Percentiles rank a stretch among this genome's conserved stretches.
Evolutionary conservation across 169 alveolate genomes (phyloP).

Genomic region (Perkinsus marinus): DNA sequence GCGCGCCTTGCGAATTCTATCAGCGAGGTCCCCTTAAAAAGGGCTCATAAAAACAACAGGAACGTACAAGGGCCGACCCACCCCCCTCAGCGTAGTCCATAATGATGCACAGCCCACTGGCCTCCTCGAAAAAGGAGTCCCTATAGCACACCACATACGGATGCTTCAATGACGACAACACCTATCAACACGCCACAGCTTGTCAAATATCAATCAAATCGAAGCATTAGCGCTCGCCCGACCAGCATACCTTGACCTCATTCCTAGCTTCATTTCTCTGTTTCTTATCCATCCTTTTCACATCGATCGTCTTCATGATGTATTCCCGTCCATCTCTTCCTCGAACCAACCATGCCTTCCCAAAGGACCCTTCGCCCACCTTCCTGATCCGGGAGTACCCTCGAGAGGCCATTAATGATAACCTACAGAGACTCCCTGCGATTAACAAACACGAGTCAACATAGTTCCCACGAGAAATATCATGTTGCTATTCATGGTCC

Average conservation of each 20-base stretch:
- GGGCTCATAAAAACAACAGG: neutral
- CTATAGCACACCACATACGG: constrained; percentile 76
- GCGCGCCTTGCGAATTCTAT: neutral
- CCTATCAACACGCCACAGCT: constrained; percentile 31
- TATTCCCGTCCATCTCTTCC: constrained; percentile 34
- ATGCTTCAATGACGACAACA: constrained; percentile 68
- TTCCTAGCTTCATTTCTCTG: constrained; percentile 56
- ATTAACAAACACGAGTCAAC: too few relatives aligned
- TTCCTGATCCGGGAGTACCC: neutral
- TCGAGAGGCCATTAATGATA: neutral
- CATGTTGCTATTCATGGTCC: neutral
- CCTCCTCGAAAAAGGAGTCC: constrained; percentile 71
- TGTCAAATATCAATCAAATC: neutral
- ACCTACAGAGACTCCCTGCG: neutral
- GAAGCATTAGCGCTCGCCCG: neutral
- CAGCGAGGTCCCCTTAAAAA: neutral
- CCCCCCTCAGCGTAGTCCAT: constrained; percentile 79
- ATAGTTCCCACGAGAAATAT: too few relatives aligned
- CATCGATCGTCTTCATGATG: constrained; percentile 66
- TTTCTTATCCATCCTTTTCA: constrained; percentile 46
- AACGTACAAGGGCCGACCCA: constrained; percentile 38
- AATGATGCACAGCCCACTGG: constrained; percentile 54
- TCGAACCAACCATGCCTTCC: constrained; percentile 54
- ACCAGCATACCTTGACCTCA: constrained; percentile 40
- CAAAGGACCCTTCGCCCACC: constrained; percentile 69